Evolutionary conservation across 257 asterid species (phyloP).

Genomic region (Nicotiana noctiflora): DNA sequence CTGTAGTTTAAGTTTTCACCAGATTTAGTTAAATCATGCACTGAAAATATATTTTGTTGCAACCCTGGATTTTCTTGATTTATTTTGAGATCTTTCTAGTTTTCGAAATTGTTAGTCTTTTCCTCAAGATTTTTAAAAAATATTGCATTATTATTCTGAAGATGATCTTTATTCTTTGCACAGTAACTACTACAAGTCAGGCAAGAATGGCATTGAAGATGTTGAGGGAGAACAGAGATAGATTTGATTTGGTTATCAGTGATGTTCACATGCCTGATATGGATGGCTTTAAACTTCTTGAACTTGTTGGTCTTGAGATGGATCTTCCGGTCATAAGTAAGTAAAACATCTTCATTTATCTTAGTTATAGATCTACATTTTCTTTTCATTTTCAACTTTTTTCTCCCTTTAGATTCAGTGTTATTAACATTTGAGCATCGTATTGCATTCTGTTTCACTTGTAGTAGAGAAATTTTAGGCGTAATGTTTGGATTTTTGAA

Average conservation of each 20-base stretch:
- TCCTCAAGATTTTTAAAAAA: not conserved
- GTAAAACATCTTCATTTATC: slow-evolving; percentile 6
- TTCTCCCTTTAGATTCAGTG: slow-evolving; percentile 8
- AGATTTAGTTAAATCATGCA: not conserved
- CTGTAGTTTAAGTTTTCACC: not conserved
- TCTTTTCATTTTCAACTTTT: not conserved
- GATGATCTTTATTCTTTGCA: slow-evolving; percentile 9
- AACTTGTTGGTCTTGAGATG: slow-evolving; percentile 82
- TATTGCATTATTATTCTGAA: slow-evolving; percentile 13
- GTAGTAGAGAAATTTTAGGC: not conserved
- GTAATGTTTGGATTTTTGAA: not conserved
- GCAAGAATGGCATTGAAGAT: slow-evolving; percentile 63
- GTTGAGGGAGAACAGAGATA: slow-evolving; percentile 61
- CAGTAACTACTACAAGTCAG: slow-evolving; percentile 62
- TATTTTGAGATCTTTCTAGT: not conserved
- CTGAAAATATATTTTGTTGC: not conserved
- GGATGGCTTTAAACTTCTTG: slow-evolving; percentile 89
- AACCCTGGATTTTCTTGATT: not conserved
- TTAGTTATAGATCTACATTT: not conserved
- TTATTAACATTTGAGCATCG: not conserved
- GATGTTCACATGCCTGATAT: slow-evolving; percentile 95
- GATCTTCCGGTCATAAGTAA: slow-evolving; percentile 87
- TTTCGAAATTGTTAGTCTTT: not conserved
- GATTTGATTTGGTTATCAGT: slow-evolving; percentile 73
- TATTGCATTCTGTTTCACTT: not conserved